These are phyloP conservation scores for Clonostachys solani DNA, from an alignment of 2,329 filamentous ascomycete genomes.

Conservation along the genomic window DNA sequence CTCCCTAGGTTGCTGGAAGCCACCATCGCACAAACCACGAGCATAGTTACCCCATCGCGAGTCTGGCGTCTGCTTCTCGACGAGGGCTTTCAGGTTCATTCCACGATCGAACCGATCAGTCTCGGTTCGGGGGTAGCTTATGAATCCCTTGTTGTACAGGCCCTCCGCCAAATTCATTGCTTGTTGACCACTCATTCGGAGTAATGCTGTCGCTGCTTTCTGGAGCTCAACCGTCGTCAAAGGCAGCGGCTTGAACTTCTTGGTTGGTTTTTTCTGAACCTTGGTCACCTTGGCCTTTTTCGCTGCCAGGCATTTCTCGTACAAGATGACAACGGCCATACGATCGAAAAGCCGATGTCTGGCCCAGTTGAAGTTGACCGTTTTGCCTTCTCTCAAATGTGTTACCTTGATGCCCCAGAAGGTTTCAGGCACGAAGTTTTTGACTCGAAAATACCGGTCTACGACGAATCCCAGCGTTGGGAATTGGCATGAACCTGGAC, in stretches of 20 bases:
- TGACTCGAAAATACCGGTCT: conserved; percentile 89
- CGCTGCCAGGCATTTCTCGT: conserved; percentile 77
- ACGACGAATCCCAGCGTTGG: conserved; percentile 96
- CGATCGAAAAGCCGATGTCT: conserved; percentile 84
- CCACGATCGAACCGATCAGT: conserved; percentile 92
- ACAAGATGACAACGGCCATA: conserved; percentile 73
- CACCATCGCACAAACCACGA: conserved; percentile 67
- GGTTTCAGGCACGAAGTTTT: conserved; percentile 85
- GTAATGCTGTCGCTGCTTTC: conserved; percentile 85
- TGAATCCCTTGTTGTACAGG: conserved; percentile 91
- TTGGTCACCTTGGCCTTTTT: conserved; percentile 77
- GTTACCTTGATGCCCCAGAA: conserved; percentile 92
- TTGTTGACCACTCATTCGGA: conserved; percentile 85
- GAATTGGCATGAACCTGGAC: conserved; percentile 83
- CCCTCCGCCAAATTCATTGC: conserved; percentile 86
- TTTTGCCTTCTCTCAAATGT: conserved; percentile 71
- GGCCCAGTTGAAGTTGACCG: conserved; percentile 81
- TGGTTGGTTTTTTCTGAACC: conserved; percentile 85
- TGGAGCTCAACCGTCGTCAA: conserved; percentile 95
- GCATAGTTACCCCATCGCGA: conserved; percentile 77
- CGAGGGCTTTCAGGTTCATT: conserved; percentile 76
- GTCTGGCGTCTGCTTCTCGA: conserved; percentile 80
- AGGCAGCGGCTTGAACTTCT: conserved; percentile 89
- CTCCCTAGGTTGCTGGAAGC: conserved; percentile 75
- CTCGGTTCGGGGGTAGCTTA: conserved; percentile 96